Evolutionary conservation across 2,329 filamentous ascomycete species (phyloP).

Genomic region (Paradendryphiella salina): DNA sequence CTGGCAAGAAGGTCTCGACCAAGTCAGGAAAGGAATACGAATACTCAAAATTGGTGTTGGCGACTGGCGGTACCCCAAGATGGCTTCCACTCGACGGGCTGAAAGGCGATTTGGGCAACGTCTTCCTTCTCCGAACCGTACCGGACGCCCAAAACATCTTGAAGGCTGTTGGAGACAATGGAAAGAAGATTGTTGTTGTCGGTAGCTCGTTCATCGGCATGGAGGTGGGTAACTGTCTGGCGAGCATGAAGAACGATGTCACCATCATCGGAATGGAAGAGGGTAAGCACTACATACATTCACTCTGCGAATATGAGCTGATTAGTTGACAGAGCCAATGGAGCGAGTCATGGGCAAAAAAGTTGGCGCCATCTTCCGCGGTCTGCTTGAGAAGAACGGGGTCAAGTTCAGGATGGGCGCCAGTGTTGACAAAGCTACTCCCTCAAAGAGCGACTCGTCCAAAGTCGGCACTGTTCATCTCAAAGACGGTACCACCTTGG

Average conservation of each 20-base stretch:
- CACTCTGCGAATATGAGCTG: background rate
- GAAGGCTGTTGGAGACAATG: slow-evolving; percentile 72
- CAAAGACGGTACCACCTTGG: slow-evolving; percentile 81
- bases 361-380: slow-evolving; percentile 80
- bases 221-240: slow-evolving; percentile 85
- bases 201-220: slow-evolving; percentile 97
- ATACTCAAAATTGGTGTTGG: slow-evolving; percentile 88
- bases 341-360: slow-evolving; percentile 82
- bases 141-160: slow-evolving; percentile 77
- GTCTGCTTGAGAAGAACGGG: slow-evolving; percentile 78
- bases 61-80: slow-evolving; percentile 80
- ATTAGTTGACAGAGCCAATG: slow-evolving; percentile 62
- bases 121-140: slow-evolving; percentile 82
- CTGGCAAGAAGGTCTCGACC: slow-evolving; percentile 71
- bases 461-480: slow-evolving; percentile 80
- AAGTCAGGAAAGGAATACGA: slow-evolving; percentile 69
- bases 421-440: slow-evolving; percentile 78
- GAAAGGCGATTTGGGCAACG: slow-evolving; percentile 76
- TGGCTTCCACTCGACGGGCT: slow-evolving; percentile 80
- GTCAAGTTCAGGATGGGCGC: slow-evolving; percentile 86
- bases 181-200: slow-evolving; percentile 90
- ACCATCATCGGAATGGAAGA: slow-evolving; percentile 87
- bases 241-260: slow-evolving; percentile 77
- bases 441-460: slow-evolving; percentile 66
- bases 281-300: slow-evolving; percentile 20